A percentile compares a stretch with the other conserved stretches of the same genome.
phyloP scores from a whole-genome alignment of 2,329 filamentous ascomycete species.

The Trichoderma sp. region DNA sequence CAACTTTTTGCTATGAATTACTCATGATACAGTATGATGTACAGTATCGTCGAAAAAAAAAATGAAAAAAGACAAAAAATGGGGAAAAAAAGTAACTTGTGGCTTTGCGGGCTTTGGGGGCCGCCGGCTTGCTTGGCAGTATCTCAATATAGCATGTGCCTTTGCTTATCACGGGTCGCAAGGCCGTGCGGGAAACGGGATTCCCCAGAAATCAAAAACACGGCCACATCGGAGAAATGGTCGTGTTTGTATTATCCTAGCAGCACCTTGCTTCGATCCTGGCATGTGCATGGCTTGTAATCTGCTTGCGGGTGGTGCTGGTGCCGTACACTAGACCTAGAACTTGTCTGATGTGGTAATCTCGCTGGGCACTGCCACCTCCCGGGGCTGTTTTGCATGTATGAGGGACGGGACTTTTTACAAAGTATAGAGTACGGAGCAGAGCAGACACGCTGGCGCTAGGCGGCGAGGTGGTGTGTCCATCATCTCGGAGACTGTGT shows the following conservation, averaged over 20 bases:
- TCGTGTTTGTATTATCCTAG: not conserved
- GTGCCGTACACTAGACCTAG: no score
- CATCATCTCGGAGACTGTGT: not conserved
- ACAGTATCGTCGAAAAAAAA: no score
- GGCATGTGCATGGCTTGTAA: not conserved
- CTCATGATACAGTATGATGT: not conserved
- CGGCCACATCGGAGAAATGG: not conserved
- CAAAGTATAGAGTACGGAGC: not conserved
- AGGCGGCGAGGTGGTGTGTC: not conserved
- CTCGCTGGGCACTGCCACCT: not conserved
- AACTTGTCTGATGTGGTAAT: not conserved
- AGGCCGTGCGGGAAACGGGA: not conserved
- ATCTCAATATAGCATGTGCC: not conserved
- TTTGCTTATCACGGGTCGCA: not conserved
- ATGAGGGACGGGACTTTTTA: not conserved
- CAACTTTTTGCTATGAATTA: not conserved
- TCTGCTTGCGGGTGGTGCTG: not conserved
- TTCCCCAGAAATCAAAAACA: not conserved
- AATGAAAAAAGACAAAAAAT: not conserved
- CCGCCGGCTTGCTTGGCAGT: not conserved
- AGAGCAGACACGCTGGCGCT: no score
- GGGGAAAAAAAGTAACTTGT: no score
- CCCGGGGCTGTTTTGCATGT: not conserved
- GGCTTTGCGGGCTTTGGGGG: not conserved
- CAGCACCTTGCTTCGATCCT: not conserved